phyloP scores from a whole-genome alignment of 805 yeast genomes.

The Kazachstania kunashirensis region DNA sequence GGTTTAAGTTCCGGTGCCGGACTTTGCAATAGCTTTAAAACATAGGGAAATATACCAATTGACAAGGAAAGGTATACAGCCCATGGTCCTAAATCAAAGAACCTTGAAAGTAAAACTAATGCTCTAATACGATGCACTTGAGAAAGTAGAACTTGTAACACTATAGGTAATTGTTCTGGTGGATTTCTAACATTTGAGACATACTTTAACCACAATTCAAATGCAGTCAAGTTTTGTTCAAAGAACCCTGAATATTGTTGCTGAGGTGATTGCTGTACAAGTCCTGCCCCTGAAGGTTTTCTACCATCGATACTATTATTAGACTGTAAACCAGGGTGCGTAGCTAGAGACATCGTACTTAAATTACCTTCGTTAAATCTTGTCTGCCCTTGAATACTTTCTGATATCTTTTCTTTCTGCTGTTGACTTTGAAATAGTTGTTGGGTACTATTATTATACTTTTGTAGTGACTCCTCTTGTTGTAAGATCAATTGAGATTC shows the following conservation, averaged over 20 bases:
- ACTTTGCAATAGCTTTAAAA: conserved; percentile 76
- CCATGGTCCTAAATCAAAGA: conserved; percentile 93
- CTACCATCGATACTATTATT: conserved; percentile 3
- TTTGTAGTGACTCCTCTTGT: conserved; percentile 19
- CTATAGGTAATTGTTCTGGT: conserved; percentile 92
- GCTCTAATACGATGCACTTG: conserved; percentile 93
- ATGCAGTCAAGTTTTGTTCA: conserved; percentile 92
- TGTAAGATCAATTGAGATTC: conserved; percentile 21
- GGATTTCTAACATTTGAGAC: conserved; percentile 77
- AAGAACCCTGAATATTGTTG: conserved; percentile 90
- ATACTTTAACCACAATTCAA: conserved; percentile 90
- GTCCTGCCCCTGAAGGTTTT: conserved; percentile 7
- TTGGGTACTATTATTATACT: conserved; percentile 2
- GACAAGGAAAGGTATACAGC: conserved; percentile 89
- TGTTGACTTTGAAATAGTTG: conserved; percentile 1
- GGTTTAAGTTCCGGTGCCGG: conserved; percentile 95
- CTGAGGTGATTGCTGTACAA: conserved; percentile 21
- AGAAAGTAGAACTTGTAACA: conserved; percentile 81
- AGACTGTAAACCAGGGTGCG: conserved; percentile 17
- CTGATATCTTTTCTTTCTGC: conserved; percentile 13
- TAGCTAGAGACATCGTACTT: conserved; percentile 31
- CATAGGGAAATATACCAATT: conserved; percentile 94
- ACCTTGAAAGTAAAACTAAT: conserved; percentile 68
- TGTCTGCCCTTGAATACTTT: conserved; percentile 21
- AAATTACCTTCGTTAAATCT: conserved; percentile 28